A percentile compares a stretch with the other conserved stretches of the same genome.
Evolutionary conservation across 306 rosid species (phyloP).

Genomic region (Fragaria iinumae): DNA sequence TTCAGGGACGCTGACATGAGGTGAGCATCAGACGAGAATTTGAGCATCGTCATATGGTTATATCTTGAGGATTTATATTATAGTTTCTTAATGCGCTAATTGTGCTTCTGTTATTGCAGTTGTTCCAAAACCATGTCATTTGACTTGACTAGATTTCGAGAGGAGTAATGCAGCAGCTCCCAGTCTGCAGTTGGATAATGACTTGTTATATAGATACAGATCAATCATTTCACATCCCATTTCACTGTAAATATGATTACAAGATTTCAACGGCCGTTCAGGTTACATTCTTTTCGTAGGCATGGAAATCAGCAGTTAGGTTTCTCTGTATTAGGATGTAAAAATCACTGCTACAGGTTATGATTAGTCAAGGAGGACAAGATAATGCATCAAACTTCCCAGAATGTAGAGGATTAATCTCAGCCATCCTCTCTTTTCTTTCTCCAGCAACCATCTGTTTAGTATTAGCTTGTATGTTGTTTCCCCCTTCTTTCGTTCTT

Average conservation of each 20-base stretch:
- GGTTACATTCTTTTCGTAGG: constrained; percentile 4
- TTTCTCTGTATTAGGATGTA: constrained; percentile 9
- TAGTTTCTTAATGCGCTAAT: not conserved
- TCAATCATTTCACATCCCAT: constrained; percentile 7
- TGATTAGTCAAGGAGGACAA: not conserved
- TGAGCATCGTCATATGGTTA: not conserved
- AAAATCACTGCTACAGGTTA: constrained; percentile 3
- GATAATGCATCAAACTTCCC: not conserved
- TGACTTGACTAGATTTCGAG: constrained; percentile 83
- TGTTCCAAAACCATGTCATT: constrained; percentile 90
- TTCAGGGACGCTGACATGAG: constrained; percentile 77
- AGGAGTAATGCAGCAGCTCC: constrained; percentile 32
- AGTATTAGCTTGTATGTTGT: too few species aligned
- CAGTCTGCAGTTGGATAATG: constrained; percentile 8
- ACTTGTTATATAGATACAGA: constrained; percentile 33
- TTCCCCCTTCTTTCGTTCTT: not conserved
- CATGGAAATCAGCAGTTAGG: constrained; percentile 2
- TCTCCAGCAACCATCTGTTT: not conserved
- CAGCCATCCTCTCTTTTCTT: not conserved
- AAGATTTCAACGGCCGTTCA: not conserved
- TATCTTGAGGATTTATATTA: not conserved
- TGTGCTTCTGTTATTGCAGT: constrained; percentile 43
- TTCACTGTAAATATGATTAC: constrained; percentile 44
- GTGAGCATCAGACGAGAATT: constrained; percentile 34
- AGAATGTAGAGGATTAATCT: not conserved